Conservation (phyloP, 495 filamentous ascomycete genomes). For the Halenospora varia region DNA sequence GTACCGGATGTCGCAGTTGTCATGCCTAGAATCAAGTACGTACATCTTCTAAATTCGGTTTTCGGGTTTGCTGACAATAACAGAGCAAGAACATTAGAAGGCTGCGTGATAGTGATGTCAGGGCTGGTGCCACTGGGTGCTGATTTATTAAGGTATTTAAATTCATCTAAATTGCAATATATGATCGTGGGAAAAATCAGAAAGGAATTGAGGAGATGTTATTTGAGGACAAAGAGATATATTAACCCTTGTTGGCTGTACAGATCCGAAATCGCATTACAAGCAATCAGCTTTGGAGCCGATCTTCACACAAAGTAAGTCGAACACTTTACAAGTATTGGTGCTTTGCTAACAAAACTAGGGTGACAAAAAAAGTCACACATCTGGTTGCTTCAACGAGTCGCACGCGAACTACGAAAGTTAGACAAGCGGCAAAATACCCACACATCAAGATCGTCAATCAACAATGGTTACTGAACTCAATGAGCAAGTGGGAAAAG, state of each 20-base stretch:
- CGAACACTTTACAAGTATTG: constrained; percentile 29
- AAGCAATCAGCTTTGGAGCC: constrained; percentile 82
- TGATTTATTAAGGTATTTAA: constrained; percentile 57
- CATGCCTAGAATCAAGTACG: constrained; percentile 70
- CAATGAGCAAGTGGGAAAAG: constrained; percentile 70
- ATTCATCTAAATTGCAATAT: too few species aligned
- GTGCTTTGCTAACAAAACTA: constrained; percentile 15
- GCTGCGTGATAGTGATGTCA: constrained; percentile 74
- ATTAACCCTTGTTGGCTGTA: not conserved
- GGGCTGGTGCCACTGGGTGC: constrained; percentile 79
- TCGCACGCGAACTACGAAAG: constrained; percentile 83
- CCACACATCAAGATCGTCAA: constrained; percentile 81
- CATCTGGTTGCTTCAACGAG: constrained; percentile 48
- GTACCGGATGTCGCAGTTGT: constrained; percentile 83
- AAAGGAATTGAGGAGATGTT: too few species aligned
- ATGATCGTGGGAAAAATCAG: too few species aligned
- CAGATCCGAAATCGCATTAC: constrained; percentile 76
- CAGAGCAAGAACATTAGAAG: constrained; percentile 55
- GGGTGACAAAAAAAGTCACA: constrained; percentile 38
- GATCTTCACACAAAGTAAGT: constrained; percentile 50
- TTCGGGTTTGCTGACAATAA: not conserved
- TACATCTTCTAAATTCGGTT: not conserved
- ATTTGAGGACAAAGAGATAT: too few species aligned
- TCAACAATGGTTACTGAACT: constrained; percentile 83
- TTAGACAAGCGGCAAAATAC: constrained; percentile 69